Conservation (phyloP, 1,139 yeast species). For the Nakaseomyces nivariensis region DNA sequence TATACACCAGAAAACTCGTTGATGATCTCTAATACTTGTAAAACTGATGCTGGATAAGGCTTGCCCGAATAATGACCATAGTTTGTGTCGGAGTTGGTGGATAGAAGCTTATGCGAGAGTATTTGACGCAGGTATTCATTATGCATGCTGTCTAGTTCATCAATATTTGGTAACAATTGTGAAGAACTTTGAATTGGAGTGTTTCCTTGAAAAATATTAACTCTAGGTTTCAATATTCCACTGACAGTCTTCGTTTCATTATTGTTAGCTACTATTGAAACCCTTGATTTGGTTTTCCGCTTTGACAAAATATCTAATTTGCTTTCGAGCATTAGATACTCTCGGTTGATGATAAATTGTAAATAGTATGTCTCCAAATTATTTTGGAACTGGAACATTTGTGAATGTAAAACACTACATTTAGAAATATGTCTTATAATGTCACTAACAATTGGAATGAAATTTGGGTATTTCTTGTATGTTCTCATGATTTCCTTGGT, state of each 20-base stretch:
- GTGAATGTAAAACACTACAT: conserved; percentile 18
- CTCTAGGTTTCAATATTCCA: conserved; percentile 18
- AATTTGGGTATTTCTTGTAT: conserved; percentile 15
- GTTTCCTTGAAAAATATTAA: conserved; percentile 1
- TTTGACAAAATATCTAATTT: neutral
- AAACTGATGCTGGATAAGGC: conserved; percentile 23
- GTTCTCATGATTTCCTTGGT: conserved; percentile 31
- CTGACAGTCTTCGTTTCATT: neutral
- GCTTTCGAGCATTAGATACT: conserved; percentile 32
- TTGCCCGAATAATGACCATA: conserved; percentile 20
- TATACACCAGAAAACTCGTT: conserved; percentile 17
- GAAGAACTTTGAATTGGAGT: neutral
- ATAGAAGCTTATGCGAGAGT: conserved; percentile 20
- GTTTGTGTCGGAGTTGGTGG: conserved; percentile 12
- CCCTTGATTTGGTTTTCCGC: neutral
- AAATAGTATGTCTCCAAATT: conserved; percentile 19
- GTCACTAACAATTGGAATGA: conserved; percentile 21
- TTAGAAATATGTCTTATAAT: conserved; percentile 20
- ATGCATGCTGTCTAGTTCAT: conserved; percentile 21
- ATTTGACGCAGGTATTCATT: conserved; percentile 17
- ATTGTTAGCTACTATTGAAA: neutral
- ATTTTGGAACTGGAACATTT: conserved; percentile 21
- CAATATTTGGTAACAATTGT: conserved; percentile 15
- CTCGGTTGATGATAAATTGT: conserved; percentile 25
- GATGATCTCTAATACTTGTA: conserved; percentile 17